A percentile compares a stretch with the other conserved stretches of the same genome.
Evolutionary conservation across 495 filamentous ascomycete genomes (phyloP).

Genomic region (Penicillium turbatum): DNA sequence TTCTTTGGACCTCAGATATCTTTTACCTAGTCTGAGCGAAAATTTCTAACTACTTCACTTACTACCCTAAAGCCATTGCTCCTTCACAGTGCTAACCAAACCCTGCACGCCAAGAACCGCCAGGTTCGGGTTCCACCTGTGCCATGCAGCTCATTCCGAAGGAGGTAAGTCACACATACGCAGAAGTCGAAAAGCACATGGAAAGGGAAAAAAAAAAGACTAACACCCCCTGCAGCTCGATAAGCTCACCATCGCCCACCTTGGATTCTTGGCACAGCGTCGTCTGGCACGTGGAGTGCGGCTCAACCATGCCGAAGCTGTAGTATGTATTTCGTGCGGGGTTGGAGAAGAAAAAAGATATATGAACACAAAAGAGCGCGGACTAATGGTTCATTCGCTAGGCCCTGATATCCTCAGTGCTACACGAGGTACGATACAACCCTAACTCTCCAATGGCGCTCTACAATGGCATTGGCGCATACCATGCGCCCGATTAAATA

Average conservation of each 20-base stretch:
- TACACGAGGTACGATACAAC: conserved; percentile 69
- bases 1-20: background rate
- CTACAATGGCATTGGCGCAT: background rate
- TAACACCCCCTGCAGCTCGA: conserved; percentile 60
- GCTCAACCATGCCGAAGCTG: conserved; percentile 89
- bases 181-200: background rate
- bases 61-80: too few relatives aligned
- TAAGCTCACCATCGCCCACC: conserved; percentile 90
- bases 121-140: conserved; percentile 24
- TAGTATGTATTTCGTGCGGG: conserved; percentile 48
- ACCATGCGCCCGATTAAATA: background rate
- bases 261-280: conserved; percentile 83
- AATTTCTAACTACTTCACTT: too few relatives aligned
- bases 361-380: too few relatives aligned
- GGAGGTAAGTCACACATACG: conserved; percentile 57
- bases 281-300: conserved; percentile 84
- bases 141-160: conserved; percentile 81
- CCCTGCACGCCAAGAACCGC: conserved; percentile 17
- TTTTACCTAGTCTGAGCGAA: background rate
- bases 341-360: background rate
- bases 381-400: conserved; percentile 25
- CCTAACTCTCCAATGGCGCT: background rate
- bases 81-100: background rate
- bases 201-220: background rate
- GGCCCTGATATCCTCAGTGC: conserved; percentile 84